A percentile compares a stretch with the other conserved stretches of the same genome.
phyloP scores from a whole-genome alignment of 2,329 filamentous ascomycete species.

The Monosporascus cannonballus region DNA sequence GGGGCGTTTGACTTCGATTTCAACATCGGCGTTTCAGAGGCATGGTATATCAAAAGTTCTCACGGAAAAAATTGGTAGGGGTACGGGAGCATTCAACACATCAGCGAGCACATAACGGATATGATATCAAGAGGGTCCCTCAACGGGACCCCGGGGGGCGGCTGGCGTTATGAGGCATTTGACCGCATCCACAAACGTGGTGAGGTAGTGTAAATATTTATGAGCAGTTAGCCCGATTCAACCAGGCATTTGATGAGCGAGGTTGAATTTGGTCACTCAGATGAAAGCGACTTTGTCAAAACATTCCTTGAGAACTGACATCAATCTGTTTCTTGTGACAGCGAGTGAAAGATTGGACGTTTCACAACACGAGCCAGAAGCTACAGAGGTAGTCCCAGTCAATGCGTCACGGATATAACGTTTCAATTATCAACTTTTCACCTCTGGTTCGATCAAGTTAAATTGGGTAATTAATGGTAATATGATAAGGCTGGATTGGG shows the following conservation, averaged over 20 bases:
- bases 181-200: slow-evolving; percentile 17
- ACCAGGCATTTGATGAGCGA: slow-evolving; percentile 16
- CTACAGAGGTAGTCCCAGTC: too few relatives aligned
- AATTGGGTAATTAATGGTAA: too few relatives aligned
- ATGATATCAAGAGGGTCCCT: slow-evolving; percentile 29
- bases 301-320: too few relatives aligned
- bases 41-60: slow-evolving; percentile 28
- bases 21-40: slow-evolving; percentile 50
- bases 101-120: slow-evolving; percentile 23
- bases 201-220: slow-evolving; percentile 20
- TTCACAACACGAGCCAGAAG: too few relatives aligned
- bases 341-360: too few relatives aligned
- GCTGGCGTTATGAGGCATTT: slow-evolving; percentile 25
- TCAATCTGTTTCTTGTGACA: too few relatives aligned
- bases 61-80: slow-evolving; percentile 23
- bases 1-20: slow-evolving; percentile 41
- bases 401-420: too few relatives aligned
- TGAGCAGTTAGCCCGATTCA: slow-evolving; percentile 22
- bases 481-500: too few relatives aligned
- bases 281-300: background rate
- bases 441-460: too few relatives aligned
- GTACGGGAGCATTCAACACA: slow-evolving; percentile 29
- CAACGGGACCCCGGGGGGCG: slow-evolving; percentile 27
- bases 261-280: background rate
- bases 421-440: too few relatives aligned